These are phyloP conservation scores for Alternaria atra DNA, from an alignment of 2,329 filamentous ascomycete genomes.

Conservation along the genomic window DNA sequence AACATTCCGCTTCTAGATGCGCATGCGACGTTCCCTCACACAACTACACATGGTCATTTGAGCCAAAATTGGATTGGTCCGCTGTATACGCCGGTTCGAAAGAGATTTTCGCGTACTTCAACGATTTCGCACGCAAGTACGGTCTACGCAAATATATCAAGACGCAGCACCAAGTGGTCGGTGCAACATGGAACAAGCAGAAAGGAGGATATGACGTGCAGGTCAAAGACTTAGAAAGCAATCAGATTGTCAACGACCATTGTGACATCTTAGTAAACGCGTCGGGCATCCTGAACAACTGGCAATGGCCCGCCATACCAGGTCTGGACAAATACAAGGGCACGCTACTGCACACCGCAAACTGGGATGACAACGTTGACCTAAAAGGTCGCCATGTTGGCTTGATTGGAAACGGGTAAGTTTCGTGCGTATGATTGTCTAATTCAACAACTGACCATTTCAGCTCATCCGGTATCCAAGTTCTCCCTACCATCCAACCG, in stretches of 20 bases:
- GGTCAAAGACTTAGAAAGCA: conserved; percentile 42
- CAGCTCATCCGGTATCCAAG: conserved; percentile 65
- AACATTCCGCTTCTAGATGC: conserved; percentile 41
- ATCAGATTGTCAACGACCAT: conserved; percentile 50
- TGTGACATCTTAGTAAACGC: conserved; percentile 61
- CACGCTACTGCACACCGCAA: conserved; percentile 63
- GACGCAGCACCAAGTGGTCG: conserved; percentile 43
- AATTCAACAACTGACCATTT: conserved; percentile 12
- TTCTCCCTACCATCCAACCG: conserved; percentile 60
- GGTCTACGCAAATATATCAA: conserved; percentile 50
- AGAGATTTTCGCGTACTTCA: conserved; percentile 57
- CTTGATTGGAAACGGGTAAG: conserved; percentile 62
- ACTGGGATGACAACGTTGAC: conserved; percentile 63
- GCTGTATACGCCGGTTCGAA: conserved; percentile 54
- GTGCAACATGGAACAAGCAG: conserved; percentile 50
- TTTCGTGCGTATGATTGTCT: neutral
- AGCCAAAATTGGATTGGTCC: conserved; percentile 57
- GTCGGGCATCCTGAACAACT: conserved; percentile 61
- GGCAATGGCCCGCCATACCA: conserved; percentile 62
- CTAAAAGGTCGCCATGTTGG: conserved; percentile 59
- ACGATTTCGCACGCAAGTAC: conserved; percentile 54
- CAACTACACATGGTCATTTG: conserved; percentile 62
- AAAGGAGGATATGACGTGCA: conserved; percentile 50
- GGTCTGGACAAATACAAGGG: conserved; percentile 64
- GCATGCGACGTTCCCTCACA: conserved; percentile 63